Conservation (phyloP, 495 filamentous ascomycete genomes). For the Penicillium cataractarum region DNA sequence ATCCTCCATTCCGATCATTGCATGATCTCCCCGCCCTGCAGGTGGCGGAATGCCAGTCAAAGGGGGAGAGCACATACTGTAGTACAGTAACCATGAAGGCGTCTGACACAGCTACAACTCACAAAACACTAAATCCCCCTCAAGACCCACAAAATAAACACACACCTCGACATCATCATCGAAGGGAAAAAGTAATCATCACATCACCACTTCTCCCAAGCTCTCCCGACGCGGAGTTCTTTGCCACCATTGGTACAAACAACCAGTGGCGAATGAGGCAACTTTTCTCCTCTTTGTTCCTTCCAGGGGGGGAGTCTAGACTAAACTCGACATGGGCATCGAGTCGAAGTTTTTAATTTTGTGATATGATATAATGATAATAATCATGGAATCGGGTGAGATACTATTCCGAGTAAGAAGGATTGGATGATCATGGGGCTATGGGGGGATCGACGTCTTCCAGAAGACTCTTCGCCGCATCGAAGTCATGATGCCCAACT, state of each 20-base stretch:
- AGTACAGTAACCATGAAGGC: background rate
- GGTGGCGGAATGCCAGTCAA: conserved; percentile 15
- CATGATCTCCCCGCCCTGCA: conserved; percentile 9
- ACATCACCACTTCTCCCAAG: conserved; percentile 12
- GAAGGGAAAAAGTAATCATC: background rate
- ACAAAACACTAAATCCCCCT: background rate
- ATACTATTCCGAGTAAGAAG: background rate
- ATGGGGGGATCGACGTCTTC: conserved; percentile 7
- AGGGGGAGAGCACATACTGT: background rate
- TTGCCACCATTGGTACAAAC: conserved; percentile 12
- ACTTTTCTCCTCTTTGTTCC: background rate
- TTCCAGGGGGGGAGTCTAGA: background rate
- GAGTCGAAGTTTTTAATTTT: background rate
- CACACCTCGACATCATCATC: conserved; percentile 10
- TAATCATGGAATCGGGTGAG: background rate
- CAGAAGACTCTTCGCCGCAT: background rate
- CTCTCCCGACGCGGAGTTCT: background rate
- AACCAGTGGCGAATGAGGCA: background rate
- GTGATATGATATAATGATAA: background rate
- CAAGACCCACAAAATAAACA: conserved; percentile 25
- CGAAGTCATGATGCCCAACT: background rate
- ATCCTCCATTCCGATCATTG: background rate
- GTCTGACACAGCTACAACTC: background rate
- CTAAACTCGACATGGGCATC: background rate
- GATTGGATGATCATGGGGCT: background rate